These are phyloP conservation scores for Hortiboletus flavorubellus DNA, from an alignment of 768 basidiomycete genomes.

Conservation along the genomic window DNA sequence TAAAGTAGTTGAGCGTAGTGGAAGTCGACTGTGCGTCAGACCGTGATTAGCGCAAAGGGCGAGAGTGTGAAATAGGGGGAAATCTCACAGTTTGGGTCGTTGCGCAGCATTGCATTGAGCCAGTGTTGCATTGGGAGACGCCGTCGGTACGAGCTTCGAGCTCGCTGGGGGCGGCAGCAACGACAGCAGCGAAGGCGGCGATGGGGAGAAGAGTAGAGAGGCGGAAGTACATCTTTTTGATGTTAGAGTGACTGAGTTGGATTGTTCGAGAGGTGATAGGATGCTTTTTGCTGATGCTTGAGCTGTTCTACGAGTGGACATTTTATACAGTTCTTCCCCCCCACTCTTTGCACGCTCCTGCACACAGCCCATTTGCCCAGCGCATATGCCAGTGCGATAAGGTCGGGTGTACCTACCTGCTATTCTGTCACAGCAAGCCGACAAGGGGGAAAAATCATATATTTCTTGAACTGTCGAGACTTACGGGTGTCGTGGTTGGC, in stretches of 20 bases:
- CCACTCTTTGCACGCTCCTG: too few species aligned
- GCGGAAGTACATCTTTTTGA: conserved; percentile 7
- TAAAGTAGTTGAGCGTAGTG: too few species aligned
- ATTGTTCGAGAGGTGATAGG: neutral
- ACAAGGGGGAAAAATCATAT: neutral
- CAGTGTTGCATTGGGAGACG: conserved; percentile 6
- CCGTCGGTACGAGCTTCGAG: neutral
- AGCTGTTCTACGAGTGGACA: neutral
- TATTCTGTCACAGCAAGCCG: neutral
- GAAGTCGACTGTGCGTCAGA: too few species aligned
- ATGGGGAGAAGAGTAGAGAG: conserved; percentile 8
- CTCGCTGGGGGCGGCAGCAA: neutral
- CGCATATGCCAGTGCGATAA: neutral
- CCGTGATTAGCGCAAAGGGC: too few species aligned
- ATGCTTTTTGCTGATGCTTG: neutral
- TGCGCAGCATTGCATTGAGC: conserved; percentile 6
- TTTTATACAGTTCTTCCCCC: conserved; percentile 10
- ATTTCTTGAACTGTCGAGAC: neutral
- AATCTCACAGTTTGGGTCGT: neutral
- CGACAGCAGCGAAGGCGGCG: conserved; percentile 9
- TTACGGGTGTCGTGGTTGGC: neutral
- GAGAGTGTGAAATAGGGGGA: too few species aligned
- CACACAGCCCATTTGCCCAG: neutral
- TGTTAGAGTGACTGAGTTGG: neutral
- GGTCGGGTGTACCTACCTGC: neutral